Conservation (phyloP, 2,329 filamentous ascomycete species). For the Dothideomycetidae sp. region DNA sequence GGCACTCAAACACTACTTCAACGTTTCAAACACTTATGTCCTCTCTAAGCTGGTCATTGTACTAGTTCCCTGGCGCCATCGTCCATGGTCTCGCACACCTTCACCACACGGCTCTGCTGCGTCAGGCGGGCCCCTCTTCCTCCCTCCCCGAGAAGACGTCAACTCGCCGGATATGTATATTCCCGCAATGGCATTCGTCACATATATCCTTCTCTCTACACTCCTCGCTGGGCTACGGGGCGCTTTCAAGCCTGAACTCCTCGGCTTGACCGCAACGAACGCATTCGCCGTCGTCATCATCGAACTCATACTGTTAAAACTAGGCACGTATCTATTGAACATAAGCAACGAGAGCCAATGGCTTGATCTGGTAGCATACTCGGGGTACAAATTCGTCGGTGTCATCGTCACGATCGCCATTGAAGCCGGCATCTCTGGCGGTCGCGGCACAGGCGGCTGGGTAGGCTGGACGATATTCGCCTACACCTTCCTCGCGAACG, state of each 20-base stretch:
- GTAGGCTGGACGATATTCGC: conserved; percentile 76
- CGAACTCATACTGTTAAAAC: conserved; percentile 79
- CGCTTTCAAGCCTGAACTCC: conserved; percentile 82
- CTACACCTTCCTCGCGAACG: conserved; percentile 88
- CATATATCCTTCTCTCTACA: conserved; percentile 88
- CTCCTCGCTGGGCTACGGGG: conserved; percentile 79
- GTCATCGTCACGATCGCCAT: conserved; percentile 79
- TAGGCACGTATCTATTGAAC: conserved; percentile 83
- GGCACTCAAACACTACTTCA: conserved; percentile 96
- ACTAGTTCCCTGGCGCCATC: conserved; percentile 93
- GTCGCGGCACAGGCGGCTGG: conserved; percentile 74
- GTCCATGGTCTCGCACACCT: conserved; percentile 92
- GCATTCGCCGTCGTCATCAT: conserved; percentile 70
- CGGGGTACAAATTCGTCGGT: conserved; percentile 96
- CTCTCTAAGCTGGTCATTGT: conserved; percentile 85
- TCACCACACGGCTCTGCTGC: conserved; percentile 42
- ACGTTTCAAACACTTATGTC: conserved; percentile 95
- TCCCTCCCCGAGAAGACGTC: conserved; percentile 85
- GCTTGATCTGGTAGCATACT: conserved; percentile 87
- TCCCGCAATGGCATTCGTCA: conserved; percentile 92
- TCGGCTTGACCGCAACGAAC: conserved; percentile 76
- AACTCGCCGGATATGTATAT: conserved; percentile 99
- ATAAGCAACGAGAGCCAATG: conserved; percentile 92
- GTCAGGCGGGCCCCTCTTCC: conserved; percentile 52
- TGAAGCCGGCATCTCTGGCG: conserved; percentile 62